These are phyloP conservation scores for Capronia americana DNA, from an alignment of 2,329 filamentous ascomycete species.

Conservation along the genomic window DNA sequence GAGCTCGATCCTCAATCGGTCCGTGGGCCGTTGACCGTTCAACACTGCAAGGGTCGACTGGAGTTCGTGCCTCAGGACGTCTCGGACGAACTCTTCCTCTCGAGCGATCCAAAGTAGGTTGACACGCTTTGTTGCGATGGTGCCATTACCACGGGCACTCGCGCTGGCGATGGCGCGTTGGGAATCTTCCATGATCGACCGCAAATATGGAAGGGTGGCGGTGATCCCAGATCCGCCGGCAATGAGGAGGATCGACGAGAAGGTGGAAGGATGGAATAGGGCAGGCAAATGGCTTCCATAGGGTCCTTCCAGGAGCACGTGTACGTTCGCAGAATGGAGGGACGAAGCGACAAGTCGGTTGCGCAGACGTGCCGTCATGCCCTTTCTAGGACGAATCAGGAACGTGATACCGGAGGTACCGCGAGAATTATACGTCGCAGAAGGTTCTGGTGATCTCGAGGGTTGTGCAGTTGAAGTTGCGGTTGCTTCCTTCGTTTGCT, in stretches of 20 bases:
- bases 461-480: background rate
- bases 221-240: background rate
- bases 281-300: background rate
- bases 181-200: background rate
- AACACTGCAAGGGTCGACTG: background rate
- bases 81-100: background rate
- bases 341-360: background rate
- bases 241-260: background rate
- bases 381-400: background rate
- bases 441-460: background rate
- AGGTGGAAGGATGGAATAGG: background rate
- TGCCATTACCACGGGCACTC: background rate
- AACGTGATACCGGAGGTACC: background rate
- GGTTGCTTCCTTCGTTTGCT: background rate
- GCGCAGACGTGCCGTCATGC: background rate
- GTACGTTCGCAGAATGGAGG: background rate
- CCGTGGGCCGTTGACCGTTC: background rate
- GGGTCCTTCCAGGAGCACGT: background rate
- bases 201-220: constrained; percentile 1
- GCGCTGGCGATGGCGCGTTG: background rate
- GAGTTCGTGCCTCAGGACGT: constrained; percentile 1
- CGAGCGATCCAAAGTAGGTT: constrained; percentile 1
- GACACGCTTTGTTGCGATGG: background rate
- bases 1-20: background rate
- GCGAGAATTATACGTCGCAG: background rate